These are phyloP conservation scores for Plasmopara viticola DNA, from an alignment of 352 stramenopile species.

Conservation along the genomic window DNA sequence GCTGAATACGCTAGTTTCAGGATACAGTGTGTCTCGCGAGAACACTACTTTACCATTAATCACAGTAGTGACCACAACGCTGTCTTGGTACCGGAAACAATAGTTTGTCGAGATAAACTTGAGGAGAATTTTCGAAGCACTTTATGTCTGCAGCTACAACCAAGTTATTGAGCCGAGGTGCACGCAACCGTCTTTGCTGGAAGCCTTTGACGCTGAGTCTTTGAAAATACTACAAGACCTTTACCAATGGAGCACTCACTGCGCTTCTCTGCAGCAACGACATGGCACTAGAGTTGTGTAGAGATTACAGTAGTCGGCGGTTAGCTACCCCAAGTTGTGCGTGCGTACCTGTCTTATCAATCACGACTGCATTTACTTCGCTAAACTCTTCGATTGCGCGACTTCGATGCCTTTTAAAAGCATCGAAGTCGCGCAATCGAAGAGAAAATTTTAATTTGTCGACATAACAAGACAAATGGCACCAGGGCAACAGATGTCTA, in stretches of 20 bases:
- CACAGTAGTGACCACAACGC: conserved; percentile 52
- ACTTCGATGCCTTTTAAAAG: too few species aligned
- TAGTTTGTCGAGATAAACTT: conserved; percentile 43
- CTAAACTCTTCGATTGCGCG: conserved; percentile 62
- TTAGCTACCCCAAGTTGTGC: conserved; percentile 39
- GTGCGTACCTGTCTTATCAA: conserved; percentile 79
- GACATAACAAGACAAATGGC: conserved; percentile 70
- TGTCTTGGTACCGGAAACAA: conserved; percentile 41
- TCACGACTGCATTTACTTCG: conserved; percentile 64
- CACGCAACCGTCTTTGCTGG: conserved; percentile 23
- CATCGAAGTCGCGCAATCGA: too few species aligned
- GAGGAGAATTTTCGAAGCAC: conserved; percentile 26
- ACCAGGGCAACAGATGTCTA: conserved; percentile 75
- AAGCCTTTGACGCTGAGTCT: conserved; percentile 18
- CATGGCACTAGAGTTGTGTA: conserved; percentile 32
- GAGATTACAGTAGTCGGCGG: conserved; percentile 6
- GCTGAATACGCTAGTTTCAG: conserved; percentile 51
- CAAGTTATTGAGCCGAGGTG: conserved; percentile 63
- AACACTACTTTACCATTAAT: conserved; percentile 47
- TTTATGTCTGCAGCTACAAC: conserved; percentile 45
- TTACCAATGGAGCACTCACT: conserved; percentile 68
- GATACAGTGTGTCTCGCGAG: conserved; percentile 39
- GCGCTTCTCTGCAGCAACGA: conserved; percentile 43
- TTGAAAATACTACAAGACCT: conserved; percentile 41
- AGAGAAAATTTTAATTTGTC: too few species aligned